These are phyloP conservation scores for Colletotrichum sp. DNA, from an alignment of 2,329 filamentous ascomycete species.

Conservation along the genomic window DNA sequence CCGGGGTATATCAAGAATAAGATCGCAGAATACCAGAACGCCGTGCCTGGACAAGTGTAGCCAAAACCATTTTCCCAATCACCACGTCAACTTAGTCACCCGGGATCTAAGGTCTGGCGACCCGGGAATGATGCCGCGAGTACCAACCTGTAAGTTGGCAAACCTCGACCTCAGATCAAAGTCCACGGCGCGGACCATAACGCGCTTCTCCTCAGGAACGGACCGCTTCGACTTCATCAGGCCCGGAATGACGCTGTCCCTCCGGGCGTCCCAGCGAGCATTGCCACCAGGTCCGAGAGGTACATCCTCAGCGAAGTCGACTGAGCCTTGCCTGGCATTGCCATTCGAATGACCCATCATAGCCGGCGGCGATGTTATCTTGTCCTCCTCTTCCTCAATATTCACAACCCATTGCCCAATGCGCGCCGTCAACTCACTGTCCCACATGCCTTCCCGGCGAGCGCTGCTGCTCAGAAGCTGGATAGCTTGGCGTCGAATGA, in stretches of 20 bases:
- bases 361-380: constrained; percentile 28
- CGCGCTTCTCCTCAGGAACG: constrained; percentile 58
- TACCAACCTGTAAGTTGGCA: constrained; percentile 59
- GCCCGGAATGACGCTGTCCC: constrained; percentile 26
- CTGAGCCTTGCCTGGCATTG: constrained; percentile 28
- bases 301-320: constrained; percentile 35
- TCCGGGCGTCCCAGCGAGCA: constrained; percentile 41
- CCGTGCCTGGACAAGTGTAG: background rate
- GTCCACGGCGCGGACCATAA: constrained; percentile 62
- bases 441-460: constrained; percentile 73
- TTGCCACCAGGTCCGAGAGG: constrained; percentile 47
- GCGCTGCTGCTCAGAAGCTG: constrained; percentile 64
- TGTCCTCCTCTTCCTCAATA: constrained; percentile 55
- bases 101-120: constrained; percentile 51
- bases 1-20: constrained; percentile 20
- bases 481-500: constrained; percentile 64
- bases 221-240: constrained; percentile 25
- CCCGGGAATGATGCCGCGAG: constrained; percentile 53
- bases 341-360: constrained; percentile 25
- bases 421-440: constrained; percentile 62
- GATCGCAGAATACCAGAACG: background rate
- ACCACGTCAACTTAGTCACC: constrained; percentile 55
- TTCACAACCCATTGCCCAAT: constrained; percentile 61
- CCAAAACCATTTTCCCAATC: background rate
- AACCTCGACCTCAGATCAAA: constrained; percentile 59